Percentiles rank a stretch among this genome's conserved stretches.
Conservation (phyloP, 2,329 filamentous ascomycete species). For the Ascochyta koolunga region DNA sequence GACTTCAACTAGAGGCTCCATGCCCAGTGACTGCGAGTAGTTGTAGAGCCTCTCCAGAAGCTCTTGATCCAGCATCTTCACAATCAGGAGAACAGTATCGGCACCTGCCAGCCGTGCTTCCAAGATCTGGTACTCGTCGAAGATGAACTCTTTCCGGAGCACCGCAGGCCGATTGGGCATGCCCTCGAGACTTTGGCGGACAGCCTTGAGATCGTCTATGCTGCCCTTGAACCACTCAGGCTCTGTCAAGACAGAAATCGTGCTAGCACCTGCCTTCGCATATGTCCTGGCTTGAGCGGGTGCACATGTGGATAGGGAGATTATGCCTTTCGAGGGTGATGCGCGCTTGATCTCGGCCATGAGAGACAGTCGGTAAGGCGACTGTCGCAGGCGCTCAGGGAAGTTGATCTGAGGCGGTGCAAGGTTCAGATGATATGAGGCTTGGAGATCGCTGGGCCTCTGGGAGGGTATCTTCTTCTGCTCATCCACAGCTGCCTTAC, state of each 20-base stretch:
- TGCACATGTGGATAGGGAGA: conserved; percentile 84
- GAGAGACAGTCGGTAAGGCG: conserved; percentile 85
- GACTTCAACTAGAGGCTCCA: conserved; percentile 97
- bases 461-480: conserved; percentile 89
- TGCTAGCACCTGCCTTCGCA: conserved; percentile 90
- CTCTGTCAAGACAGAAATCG: conserved; percentile 98
- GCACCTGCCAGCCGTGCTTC: conserved; percentile 92
- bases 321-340: conserved; percentile 94
- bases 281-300: conserved; percentile 90
- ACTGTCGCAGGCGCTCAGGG: conserved; percentile 76
- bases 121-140: conserved; percentile 97
- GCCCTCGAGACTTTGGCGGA: conserved; percentile 84
- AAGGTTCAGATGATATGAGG: conserved; percentile 81
- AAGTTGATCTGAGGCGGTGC: conserved; percentile 85
- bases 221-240: conserved; percentile 99
- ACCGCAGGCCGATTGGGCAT: conserved; percentile 93
- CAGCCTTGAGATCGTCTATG: conserved; percentile 87
- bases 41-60: conserved; percentile 79
- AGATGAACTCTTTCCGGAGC: conserved; percentile 94
- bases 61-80: conserved; percentile 90
- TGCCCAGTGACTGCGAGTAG: conserved; percentile 87
- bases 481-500: conserved; percentile 73
- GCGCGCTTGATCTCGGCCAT: conserved; percentile 98
- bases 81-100: conserved; percentile 92
- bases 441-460: conserved; percentile 80